Evolutionary conservation across 2,329 filamentous ascomycete species (phyloP).

Genomic region (Pestalotiopsis sp.): DNA sequence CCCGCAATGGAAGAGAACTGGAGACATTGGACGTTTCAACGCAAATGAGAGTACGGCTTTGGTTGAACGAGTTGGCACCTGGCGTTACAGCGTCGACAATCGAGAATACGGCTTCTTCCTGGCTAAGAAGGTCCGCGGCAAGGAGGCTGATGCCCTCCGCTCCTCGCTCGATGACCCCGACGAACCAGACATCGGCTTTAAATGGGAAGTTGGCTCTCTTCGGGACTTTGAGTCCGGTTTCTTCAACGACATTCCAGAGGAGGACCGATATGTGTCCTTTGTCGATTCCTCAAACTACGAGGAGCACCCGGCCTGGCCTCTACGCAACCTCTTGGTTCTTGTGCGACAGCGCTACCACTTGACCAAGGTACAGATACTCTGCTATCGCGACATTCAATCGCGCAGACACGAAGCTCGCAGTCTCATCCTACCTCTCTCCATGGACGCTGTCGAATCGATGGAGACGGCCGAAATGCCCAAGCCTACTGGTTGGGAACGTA

Average conservation of each 20-base stretch:
- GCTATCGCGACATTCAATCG: slow-evolving; percentile 83
- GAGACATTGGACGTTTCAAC: slow-evolving; percentile 58
- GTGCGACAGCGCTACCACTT: slow-evolving; percentile 82
- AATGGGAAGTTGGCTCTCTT: slow-evolving; percentile 78
- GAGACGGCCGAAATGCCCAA: slow-evolving; percentile 71
- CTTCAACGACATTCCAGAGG: slow-evolving; percentile 71
- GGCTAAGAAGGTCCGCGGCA: slow-evolving; percentile 71
- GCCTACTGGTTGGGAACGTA: slow-evolving; percentile 93
- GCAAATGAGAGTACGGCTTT: slow-evolving; percentile 75
- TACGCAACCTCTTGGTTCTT: slow-evolving; percentile 86
- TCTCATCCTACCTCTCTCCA: slow-evolving; percentile 71
- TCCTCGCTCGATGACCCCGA: slow-evolving; percentile 55
- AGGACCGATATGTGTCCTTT: slow-evolving; percentile 84
- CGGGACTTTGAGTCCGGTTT: slow-evolving; percentile 84
- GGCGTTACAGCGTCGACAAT: slow-evolving; percentile 79
- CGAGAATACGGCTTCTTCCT: slow-evolving; percentile 95
- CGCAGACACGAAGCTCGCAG: slow-evolving; percentile 81
- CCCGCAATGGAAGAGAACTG: slow-evolving; percentile 74
- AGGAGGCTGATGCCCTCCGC: slow-evolving; percentile 30
- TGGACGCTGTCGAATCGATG: slow-evolving; percentile 49
- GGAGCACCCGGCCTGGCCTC: slow-evolving; percentile 86
- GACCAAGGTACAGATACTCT: slow-evolving; percentile 78
- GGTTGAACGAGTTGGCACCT: slow-evolving; percentile 83
- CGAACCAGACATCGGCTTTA: slow-evolving; percentile 63
- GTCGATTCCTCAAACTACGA: slow-evolving; percentile 91